Evolutionary conservation across 2,329 filamentous ascomycete species (phyloP).

Genomic region (Hymenoscyphus salicellus): DNA sequence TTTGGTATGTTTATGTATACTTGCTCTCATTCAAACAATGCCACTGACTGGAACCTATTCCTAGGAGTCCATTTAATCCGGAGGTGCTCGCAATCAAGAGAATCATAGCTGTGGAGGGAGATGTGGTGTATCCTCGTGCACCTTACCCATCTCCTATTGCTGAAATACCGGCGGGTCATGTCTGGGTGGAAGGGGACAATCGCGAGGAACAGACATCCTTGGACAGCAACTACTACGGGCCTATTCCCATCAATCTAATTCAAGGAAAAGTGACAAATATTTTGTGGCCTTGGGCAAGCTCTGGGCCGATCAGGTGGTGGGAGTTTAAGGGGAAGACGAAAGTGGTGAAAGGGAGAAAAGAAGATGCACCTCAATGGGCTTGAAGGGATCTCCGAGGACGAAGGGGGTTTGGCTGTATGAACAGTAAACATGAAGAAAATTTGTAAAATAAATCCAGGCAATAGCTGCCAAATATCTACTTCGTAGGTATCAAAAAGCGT

Average conservation of each 20-base stretch:
- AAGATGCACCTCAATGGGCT: conserved; percentile 20
- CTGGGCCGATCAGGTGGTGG: conserved; percentile 57
- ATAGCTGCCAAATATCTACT: too few relatives aligned
- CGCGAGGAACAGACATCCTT: conserved; percentile 59
- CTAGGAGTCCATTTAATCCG: conserved; percentile 68
- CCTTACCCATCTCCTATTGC: conserved; percentile 57
- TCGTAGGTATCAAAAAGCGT: background rate
- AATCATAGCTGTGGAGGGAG: conserved; percentile 76
- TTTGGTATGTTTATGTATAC: conserved; percentile 47
- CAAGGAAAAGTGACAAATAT: conserved; percentile 72
- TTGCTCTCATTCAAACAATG: background rate
- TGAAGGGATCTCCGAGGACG: background rate
- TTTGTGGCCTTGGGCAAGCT: conserved; percentile 63
- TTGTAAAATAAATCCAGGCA: background rate
- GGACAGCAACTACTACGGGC: conserved; percentile 90
- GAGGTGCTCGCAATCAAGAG: conserved; percentile 74
- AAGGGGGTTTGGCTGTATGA: too few relatives aligned
- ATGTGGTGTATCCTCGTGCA: conserved; percentile 64
- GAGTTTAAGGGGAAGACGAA: conserved; percentile 44
- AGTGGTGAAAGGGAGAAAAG: conserved; percentile 38
- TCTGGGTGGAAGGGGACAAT: conserved; percentile 90
- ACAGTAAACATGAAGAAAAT: too few relatives aligned
- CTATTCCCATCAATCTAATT: conserved; percentile 72
- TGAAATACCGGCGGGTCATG: conserved; percentile 74
- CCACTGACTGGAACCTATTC: background rate